Evolutionary conservation across 768 basidiomycete species (phyloP).

Genomic region (Hysterangium stoloniferum): DNA sequence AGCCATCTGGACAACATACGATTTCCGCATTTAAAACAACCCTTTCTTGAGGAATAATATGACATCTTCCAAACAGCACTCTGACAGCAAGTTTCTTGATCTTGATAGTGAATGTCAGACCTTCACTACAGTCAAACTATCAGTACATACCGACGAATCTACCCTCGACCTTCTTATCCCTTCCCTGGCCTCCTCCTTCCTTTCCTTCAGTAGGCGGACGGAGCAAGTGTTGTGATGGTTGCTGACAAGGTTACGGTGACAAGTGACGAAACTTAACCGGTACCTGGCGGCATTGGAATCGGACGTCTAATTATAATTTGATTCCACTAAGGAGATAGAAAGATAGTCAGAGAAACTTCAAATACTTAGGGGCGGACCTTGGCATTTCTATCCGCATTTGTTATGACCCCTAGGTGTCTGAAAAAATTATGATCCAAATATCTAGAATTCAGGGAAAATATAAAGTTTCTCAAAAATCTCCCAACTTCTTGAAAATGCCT

Average conservation of each 20-base stretch:
- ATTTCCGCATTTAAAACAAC: constrained; percentile 92
- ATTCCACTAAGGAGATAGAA: no score
- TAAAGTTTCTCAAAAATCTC: no score
- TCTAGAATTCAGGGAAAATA: no score
- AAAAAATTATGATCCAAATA: no score
- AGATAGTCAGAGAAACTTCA: no score
- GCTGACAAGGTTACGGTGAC: neutral
- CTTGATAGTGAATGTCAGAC: neutral
- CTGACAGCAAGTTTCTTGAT: neutral
- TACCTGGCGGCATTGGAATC: no score
- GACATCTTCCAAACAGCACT: constrained; percentile 11
- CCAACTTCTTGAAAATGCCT: no score
- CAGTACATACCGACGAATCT: neutral
- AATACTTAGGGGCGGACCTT: no score
- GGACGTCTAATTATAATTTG: no score
- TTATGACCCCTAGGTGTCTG: no score
- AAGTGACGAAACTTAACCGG: no score
- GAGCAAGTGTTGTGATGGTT: constrained; percentile 9
- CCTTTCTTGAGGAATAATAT: constrained; percentile 58
- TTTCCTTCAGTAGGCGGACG: constrained; percentile 8
- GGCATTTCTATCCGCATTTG: no score
- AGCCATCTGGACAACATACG: constrained; percentile 34
- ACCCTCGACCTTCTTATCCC: constrained; percentile 6
- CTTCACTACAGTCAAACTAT: neutral
- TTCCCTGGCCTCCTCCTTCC: constrained; percentile 10